A percentile compares a stretch with the other conserved stretches of the same genome.
Conservation (phyloP, 495 filamentous ascomycete species). For the Penicillium riverlandense region DNA sequence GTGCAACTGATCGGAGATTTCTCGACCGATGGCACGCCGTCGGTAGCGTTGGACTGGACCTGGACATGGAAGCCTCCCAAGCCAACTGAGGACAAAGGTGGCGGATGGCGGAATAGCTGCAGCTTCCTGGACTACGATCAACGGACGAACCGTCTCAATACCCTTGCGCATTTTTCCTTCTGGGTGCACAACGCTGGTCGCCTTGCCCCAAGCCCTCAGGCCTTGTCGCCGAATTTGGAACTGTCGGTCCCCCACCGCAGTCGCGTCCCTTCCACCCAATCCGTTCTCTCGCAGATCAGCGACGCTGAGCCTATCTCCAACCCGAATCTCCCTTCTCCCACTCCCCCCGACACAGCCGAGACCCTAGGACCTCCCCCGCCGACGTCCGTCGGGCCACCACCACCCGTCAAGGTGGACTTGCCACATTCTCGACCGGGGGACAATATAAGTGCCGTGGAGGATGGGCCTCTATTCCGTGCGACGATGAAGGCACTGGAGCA, state of each 20-base stretch:
- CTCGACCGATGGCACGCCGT: conserved; percentile 68
- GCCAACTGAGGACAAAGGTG: conserved; percentile 69
- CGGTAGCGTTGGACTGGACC: conserved; percentile 87
- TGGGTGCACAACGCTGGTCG: conserved; percentile 72
- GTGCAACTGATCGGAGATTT: conserved; percentile 89
- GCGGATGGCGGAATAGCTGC: conserved; percentile 92
- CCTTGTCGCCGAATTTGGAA: conserved; percentile 62
- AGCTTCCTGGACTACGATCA: conserved; percentile 97
- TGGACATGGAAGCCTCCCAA: conserved; percentile 97
- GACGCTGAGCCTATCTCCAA: conserved; percentile 47
- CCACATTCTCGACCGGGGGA: conserved; percentile 80
- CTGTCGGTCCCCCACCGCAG: conserved; percentile 66
- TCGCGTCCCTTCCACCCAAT: conserved; percentile 75
- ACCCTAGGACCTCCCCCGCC: conserved; percentile 33
- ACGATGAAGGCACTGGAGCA: conserved; percentile 96
- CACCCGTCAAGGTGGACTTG: conserved; percentile 74
- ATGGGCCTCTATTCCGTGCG: conserved; percentile 92
- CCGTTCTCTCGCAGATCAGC: conserved; percentile 69
- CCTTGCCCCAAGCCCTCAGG: conserved; percentile 27
- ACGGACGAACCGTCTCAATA: conserved; percentile 78
- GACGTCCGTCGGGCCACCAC: conserved; percentile 36
- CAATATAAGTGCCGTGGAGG: conserved; percentile 78
- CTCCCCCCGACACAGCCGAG: conserved; percentile 50
- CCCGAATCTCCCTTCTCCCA: conserved; percentile 52
- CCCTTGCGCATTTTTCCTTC: conserved; percentile 86